Evolutionary conservation across 2,329 filamentous ascomycete genomes (phyloP).

Genomic region (Xylaria multiplex): DNA sequence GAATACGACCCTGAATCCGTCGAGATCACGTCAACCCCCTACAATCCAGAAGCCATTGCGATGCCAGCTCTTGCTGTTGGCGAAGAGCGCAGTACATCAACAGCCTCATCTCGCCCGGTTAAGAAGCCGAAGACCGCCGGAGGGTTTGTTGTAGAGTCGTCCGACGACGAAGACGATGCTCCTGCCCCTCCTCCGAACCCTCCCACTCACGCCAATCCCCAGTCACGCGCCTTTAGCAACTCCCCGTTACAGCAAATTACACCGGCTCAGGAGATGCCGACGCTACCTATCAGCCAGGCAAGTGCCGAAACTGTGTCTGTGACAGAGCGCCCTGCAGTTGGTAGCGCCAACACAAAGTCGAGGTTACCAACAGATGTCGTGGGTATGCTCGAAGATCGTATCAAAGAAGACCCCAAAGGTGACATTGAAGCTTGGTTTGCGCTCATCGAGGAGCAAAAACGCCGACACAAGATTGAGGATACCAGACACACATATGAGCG

Average conservation of each 20-base stretch:
- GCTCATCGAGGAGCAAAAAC: slow-evolving; percentile 85
- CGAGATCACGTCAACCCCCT: slow-evolving; percentile 51
- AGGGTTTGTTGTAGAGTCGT: slow-evolving; percentile 69
- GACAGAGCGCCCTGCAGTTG: slow-evolving; percentile 24
- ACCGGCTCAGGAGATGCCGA: slow-evolving; percentile 33
- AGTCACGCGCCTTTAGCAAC: slow-evolving; percentile 38
- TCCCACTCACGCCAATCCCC: slow-evolving; percentile 41
- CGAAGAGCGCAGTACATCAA: slow-evolving; percentile 47
- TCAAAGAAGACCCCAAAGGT: slow-evolving; percentile 91
- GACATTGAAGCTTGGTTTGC: slow-evolving; percentile 92
- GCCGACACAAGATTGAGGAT: slow-evolving; percentile 83
- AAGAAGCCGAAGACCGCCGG: slow-evolving; percentile 70
- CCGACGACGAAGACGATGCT: slow-evolving; percentile 65
- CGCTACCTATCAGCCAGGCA: slow-evolving; percentile 32
- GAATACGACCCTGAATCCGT: slow-evolving; percentile 61
- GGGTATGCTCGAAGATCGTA: slow-evolving; percentile 85
- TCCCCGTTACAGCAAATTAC: slow-evolving; percentile 44
- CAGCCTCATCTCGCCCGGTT: slow-evolving; percentile 52
- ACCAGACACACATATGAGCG: slow-evolving; percentile 83
- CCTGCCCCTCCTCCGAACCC: slow-evolving; percentile 36
- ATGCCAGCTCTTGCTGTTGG: slow-evolving; percentile 42
- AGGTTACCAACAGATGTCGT: slow-evolving; percentile 73
- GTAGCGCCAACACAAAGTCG: slow-evolving; percentile 39
- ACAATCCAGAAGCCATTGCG: slow-evolving; percentile 61
- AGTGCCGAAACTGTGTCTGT: slow-evolving; percentile 29